Base-by-base conservation (phyloP, 192 early-diverging fungal species). In the Coemansia sp. region DNA sequence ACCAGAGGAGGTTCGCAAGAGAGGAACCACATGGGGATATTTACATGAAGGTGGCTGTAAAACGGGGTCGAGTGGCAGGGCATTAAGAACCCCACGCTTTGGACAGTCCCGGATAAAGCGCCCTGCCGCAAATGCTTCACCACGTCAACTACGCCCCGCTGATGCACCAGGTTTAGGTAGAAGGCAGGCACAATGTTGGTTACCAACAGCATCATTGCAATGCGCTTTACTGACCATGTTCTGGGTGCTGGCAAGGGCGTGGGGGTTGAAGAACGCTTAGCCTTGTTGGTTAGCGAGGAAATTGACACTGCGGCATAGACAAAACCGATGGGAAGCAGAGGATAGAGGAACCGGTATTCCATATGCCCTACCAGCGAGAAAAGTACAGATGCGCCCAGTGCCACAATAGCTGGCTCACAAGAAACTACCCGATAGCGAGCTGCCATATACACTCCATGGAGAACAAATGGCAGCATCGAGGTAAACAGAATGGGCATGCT, bases 21-120 rank as follows among this genome's bases (percentile, higher is more conserved):
- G 37, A 98, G 66, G 53, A 93, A 93, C 79, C 88, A 84, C 85
- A 94, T 86, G 12, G 83, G 73, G 11, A 86, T 55, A 15, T 77
- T 41, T 15, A 73, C 62, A 57, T 97, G 94, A 6, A 97, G 16
- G 67, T 88, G 82, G 40, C 88, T 88, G 51, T 94, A 86, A 68
- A 82, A 94, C n/a, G 94, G 96, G 3, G 96, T 95, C 5, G 94
- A 98, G 63, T 98, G 94, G 53, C 96, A 98, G 6, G 96, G 96
- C 92, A 94, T 97, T 33, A 97, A 61, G 55, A 95, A 89, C 2
- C 87, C 80, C 10, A 94, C 72, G 15, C 78, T 71, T 5, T 30
- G 56, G 1, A 47, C 57, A 36, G 48, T 20, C 7, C 53, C 52
- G 1, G 2, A n/a, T 4, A 42, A 10, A 0, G 61, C 62, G 31